Evolutionary conservation across 2,329 filamentous ascomycete genomes (phyloP), one percentile per base, ranked within the genome.

Genomic region (Phyllosticta ampelicida): DNA sequence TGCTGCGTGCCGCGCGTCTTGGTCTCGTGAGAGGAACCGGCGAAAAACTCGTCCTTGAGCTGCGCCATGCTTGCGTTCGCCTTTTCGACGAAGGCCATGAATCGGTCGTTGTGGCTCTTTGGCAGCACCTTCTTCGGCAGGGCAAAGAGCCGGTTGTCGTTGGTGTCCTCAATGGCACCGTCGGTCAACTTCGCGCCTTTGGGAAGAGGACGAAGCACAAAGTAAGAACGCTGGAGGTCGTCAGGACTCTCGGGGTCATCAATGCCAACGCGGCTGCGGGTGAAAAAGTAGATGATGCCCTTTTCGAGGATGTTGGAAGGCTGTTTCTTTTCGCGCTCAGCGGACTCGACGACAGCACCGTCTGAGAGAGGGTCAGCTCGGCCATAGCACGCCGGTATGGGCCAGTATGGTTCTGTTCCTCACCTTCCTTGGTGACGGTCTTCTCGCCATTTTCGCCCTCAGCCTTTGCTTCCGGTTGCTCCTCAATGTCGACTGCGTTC

Each of bases 201-300:
- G 0, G 80, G 82, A 3, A 92, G 75, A 0, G 90, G 90, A 0
- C 87, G 83, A 3, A 96, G 79, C 13, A 95, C 80, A 65, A 96
- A 85, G 74, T 86, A 92, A 62, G 81, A 90, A 53, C 89, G 85
- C 49, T 87, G 83, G 53, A 95, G 80, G 55, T 96, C 90, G 48
- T 80, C 73, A 1, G 92, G 77, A 51, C 80, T 78, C 18, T 85
- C 79, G 0, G 89, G 85, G 6, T 88, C 79, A 4, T 89, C 82
- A 23, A 88, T 79, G 54, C 83, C 82, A 44, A 96, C 88, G 11
- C 89, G 85, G 8, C 84, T 84, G 18, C 90, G 85, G 65, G 87
- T 86, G 76, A 95, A 95, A 78, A 95, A 95, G 77, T 95, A 95
- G 64, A 96, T 85, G 64, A 94, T 81, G 3, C 90, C 90, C 66